phyloP scores from a whole-genome alignment of 805 yeast genomes.

The Brettanomyces sp. region DNA sequence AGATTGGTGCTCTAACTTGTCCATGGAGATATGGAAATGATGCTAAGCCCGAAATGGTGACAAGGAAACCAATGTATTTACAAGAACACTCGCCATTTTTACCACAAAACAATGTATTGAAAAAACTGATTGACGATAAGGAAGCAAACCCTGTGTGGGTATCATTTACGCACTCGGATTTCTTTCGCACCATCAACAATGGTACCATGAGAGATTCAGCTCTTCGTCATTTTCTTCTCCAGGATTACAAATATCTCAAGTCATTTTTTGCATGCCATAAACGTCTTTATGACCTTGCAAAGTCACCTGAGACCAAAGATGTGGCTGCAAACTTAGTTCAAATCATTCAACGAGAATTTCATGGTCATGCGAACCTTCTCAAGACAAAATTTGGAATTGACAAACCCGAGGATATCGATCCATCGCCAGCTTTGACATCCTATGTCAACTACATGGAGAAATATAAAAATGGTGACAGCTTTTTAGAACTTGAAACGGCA shows the following conservation, averaged over 20 bases:
- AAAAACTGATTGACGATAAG: slow-evolving; percentile 49
- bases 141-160: slow-evolving; percentile 46
- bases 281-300: slow-evolving; percentile 55
- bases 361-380: slow-evolving; percentile 1
- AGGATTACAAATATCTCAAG: slow-evolving; percentile 61
- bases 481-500: slow-evolving; percentile 41
- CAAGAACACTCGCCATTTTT: slow-evolving; percentile 6
- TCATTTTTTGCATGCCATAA: slow-evolving; percentile 62
- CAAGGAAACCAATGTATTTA: too few species aligned
- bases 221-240: slow-evolving; percentile 35
- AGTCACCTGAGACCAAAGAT: slow-evolving; percentile 40
- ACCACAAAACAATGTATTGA: slow-evolving; percentile 18
- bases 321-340: slow-evolving; percentile 2
- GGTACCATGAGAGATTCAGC: slow-evolving; percentile 1
- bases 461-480: slow-evolving; percentile 50
- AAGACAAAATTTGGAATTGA: background rate
- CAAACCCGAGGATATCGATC: background rate
- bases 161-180: slow-evolving; percentile 49
- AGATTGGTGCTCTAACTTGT: slow-evolving; percentile 70
- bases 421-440: slow-evolving; percentile 24
- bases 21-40: slow-evolving; percentile 17
- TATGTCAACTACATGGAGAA: slow-evolving; percentile 29
- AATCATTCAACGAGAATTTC: background rate
- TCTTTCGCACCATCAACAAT: slow-evolving; percentile 26
- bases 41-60: background rate